Evolutionary conservation across 2,329 filamentous ascomycete genomes (phyloP).

Genomic region (Cephalotrichum gorgonifer): DNA sequence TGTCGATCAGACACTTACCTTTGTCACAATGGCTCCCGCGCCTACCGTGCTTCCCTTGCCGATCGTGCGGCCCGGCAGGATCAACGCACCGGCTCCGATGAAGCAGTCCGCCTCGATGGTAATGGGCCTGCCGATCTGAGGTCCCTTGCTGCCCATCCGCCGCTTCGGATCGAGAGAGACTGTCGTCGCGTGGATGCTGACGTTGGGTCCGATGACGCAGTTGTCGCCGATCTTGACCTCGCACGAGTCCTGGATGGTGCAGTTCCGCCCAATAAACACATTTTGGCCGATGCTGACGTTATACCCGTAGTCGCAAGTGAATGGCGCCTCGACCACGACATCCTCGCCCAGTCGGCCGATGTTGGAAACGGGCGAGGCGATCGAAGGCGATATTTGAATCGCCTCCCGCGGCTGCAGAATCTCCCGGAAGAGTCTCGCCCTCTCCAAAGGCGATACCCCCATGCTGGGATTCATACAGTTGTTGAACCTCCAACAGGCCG

Average conservation of each 20-base stretch:
- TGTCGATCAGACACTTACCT: constrained; percentile 30
- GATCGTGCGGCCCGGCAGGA: constrained; percentile 71
- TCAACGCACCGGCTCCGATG: constrained; percentile 66
- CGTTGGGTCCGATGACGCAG: constrained; percentile 69
- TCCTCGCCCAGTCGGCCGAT: constrained; percentile 60
- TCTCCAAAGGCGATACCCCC: constrained; percentile 59
- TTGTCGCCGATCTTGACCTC: constrained; percentile 72
- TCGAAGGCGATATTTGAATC: constrained; percentile 43
- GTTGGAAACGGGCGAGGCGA: constrained; percentile 40
- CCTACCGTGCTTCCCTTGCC: constrained; percentile 71
- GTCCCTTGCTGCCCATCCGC: constrained; percentile 63
- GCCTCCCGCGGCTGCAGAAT: constrained; percentile 56
- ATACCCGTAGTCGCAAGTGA: constrained; percentile 91
- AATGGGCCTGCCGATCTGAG: constrained; percentile 60
- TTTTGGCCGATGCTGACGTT: constrained; percentile 84
- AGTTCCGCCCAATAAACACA: constrained; percentile 73
- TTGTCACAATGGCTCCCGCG: constrained; percentile 77
- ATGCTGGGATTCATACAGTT: constrained; percentile 66
- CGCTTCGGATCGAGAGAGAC: constrained; percentile 63
- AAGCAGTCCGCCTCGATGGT: constrained; percentile 78
- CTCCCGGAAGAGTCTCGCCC: constrained; percentile 58
- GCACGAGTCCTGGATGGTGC: constrained; percentile 78
- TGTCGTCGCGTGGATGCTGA: constrained; percentile 72
- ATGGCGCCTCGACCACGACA: constrained; percentile 75
- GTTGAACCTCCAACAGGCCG: constrained; percentile 79